Evolutionary conservation across 345 rosid species (phyloP), one percentile per base, ranked within the genome.

Genomic region (Leavenworthia alabamica): DNA sequence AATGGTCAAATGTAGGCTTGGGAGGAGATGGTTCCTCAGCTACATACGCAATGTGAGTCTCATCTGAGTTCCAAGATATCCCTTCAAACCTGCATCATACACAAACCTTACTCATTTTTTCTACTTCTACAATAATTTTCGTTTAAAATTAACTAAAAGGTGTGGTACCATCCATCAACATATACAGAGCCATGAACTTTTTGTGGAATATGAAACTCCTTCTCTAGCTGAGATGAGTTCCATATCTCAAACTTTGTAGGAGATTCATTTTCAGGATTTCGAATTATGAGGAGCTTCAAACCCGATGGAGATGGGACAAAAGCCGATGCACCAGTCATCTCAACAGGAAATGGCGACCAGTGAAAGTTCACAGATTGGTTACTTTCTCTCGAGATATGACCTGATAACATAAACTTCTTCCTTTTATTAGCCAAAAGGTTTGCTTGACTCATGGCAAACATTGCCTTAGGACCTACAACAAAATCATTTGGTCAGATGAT

Each of bases 51-150:
- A 93, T 64, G 56, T 46, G 72, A 67, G 79, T 78, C 80, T 89
- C 99, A 64, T 89, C 81, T 3, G 81, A 75, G 55, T 84, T 89
- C 97, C 99, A 93, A 46, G 97, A 81, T n/a, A 93, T 79, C 33
- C 95, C 99, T 67, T 93, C 96, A 71, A 93, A 93, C 99, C 97
- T 93, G 62, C 12, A 57, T 4, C 66, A 55, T 28, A 46, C 15
- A 47, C 2, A 48, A 42, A 20, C 61, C 64, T 2, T 15, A 57
- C 65, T 75, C 56, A 66, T 40, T 47, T 45, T 45, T 13, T 17
- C 33, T 55, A 64, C 24, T 42, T 40, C 41, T 6, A 7, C 56
- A 57, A 57, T 15, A 62, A 28, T 3, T 6, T 13, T 11, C 14
- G 31, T 19, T 17, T 17, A 52, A 36, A 49, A 27, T 29, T 40